These are phyloP conservation scores for Acacia crassicarpa DNA, from an alignment of 306 rosid species.

Conservation along the genomic window DNA sequence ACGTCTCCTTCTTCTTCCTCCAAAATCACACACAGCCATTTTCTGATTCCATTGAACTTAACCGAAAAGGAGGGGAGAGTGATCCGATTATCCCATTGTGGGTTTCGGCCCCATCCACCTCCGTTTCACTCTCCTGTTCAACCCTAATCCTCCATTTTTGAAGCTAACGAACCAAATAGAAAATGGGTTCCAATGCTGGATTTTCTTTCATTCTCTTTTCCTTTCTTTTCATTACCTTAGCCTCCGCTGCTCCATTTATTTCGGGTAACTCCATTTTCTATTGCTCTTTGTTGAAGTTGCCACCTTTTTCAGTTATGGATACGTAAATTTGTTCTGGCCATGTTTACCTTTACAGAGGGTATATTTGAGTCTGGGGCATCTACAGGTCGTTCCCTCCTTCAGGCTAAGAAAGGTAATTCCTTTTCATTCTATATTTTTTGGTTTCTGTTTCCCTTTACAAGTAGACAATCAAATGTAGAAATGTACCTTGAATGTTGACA, in stretches of 20 bases:
- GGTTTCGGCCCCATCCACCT: constrained; percentile 37
- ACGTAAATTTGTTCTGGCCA: not conserved
- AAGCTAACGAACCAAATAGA: constrained; percentile 21
- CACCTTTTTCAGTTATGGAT: not conserved
- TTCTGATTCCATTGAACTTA: not conserved
- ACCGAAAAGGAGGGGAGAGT: constrained; percentile 22
- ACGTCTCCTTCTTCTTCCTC: constrained; percentile 6
- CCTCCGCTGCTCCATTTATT: constrained; percentile 53
- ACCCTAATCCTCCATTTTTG: not conserved
- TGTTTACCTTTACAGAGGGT: constrained; percentile 42
- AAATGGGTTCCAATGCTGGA: constrained; percentile 59
- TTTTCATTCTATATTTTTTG: not conserved
- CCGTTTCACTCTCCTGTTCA: constrained; percentile 8
- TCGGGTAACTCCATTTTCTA: constrained; percentile 44
- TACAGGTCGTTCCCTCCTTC: constrained; percentile 74
- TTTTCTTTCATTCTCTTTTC: constrained; percentile 41
- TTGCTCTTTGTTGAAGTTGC: not conserved
- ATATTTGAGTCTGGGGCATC: constrained; percentile 41
- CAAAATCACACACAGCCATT: not conserved
- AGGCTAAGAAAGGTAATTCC: constrained; percentile 59
- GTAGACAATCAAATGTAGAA: not conserved
- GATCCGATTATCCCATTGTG: constrained; percentile 35
- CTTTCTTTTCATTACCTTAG: constrained; percentile 45
- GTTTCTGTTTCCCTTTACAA: not conserved
- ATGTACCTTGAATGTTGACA: not conserved